Conservation (phyloP, 1,284 basidiomycete species). For the Cryptococcus sp. region DNA sequence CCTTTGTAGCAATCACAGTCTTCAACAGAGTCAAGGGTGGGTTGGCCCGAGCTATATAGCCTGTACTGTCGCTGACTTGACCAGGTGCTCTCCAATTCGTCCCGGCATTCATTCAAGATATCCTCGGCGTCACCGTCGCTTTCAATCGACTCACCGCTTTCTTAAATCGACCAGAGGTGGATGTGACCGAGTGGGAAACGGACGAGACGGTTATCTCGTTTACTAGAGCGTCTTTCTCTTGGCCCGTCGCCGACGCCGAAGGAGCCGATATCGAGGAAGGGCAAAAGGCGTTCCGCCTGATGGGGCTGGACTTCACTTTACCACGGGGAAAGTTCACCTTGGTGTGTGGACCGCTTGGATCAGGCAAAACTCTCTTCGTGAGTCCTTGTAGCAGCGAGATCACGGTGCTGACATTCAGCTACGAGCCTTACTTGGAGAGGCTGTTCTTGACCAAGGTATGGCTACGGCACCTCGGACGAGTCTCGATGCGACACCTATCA, state of each 20-base stretch:
- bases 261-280: not conserved
- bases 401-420: slow-evolving; percentile 22
- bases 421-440: slow-evolving; percentile 41
- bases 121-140: slow-evolving; percentile 35
- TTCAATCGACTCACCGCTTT: slow-evolving; percentile 33
- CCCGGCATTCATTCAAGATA: slow-evolving; percentile 26
- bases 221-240: slow-evolving; percentile 31
- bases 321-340: slow-evolving; percentile 36
- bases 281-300: slow-evolving; percentile 21
- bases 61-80: not conserved
- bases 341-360: slow-evolving; percentile 42
- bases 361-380: slow-evolving; percentile 45
- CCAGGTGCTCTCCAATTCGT: slow-evolving; percentile 26
- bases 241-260: slow-evolving; percentile 23
- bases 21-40: slow-evolving; percentile 32
- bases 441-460: slow-evolving; percentile 18
- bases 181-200: slow-evolving; percentile 9
- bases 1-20: slow-evolving; percentile 41
- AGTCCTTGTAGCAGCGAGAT: not conserved
- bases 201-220: slow-evolving; percentile 17
- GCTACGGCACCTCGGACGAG: slow-evolving; percentile 26
- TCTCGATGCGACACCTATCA: slow-evolving; percentile 25
- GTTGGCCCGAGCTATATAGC: not conserved
- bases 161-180: slow-evolving; percentile 37
- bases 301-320: slow-evolving; percentile 26